Evolutionary conservation across 208 protist species (phyloP).

Genomic region (Wallacemonas rigidus): DNA sequence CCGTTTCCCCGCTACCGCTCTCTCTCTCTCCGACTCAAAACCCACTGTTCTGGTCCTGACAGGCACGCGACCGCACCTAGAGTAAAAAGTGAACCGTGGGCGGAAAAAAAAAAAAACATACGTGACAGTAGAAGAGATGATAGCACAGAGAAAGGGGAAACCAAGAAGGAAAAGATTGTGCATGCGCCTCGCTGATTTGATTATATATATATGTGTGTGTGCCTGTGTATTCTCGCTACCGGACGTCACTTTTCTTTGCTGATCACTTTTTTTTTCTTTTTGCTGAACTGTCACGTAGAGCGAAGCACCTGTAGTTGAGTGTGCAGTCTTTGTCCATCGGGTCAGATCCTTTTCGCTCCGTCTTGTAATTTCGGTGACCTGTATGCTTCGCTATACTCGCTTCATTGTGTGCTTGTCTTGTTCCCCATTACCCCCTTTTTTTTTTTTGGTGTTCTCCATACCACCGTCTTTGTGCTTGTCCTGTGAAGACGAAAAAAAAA

Average conservation of each 20-base stretch:
- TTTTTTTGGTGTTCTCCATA: slow-evolving; percentile 6
- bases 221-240: slow-evolving; percentile 6
- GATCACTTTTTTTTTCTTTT: slow-evolving; percentile 2
- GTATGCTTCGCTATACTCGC: neutral
- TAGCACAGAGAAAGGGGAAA: too few relatives aligned
- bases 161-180: too few relatives aligned
- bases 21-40: too few relatives aligned
- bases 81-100: too few relatives aligned
- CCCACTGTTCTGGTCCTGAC: too few relatives aligned
- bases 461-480: neutral
- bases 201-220: slow-evolving; percentile 16
- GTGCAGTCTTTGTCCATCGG: neutral
- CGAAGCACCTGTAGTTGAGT: neutral
- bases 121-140: too few relatives aligned
- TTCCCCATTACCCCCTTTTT: slow-evolving; percentile 10
- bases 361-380: slow-evolving; percentile 2
- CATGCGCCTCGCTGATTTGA: too few relatives aligned
- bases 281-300: neutral
- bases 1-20: too few relatives aligned
- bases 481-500: neutral
- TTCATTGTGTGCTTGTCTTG: slow-evolving; percentile 13
- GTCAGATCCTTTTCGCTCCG: neutral
- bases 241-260: slow-evolving; percentile 10
- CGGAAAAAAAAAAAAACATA: too few relatives aligned
- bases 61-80: too few relatives aligned